Evolutionary conservation across 208 protist genomes (phyloP), one percentile per base, ranked within the genome.

Genomic region (Trypanosoma vivax): DNA sequence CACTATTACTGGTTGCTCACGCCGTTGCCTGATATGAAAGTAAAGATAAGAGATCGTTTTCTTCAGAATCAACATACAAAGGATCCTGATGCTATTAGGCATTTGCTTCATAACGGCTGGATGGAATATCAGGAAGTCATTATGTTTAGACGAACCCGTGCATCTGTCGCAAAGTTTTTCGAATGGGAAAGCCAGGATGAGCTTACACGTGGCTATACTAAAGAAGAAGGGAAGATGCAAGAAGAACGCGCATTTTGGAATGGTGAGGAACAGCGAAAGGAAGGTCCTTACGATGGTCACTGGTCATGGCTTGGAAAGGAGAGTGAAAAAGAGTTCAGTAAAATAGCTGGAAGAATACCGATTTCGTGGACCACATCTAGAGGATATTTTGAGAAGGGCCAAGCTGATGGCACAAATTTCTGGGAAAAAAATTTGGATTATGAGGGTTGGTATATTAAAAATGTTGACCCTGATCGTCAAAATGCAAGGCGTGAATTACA

Each of bases 391-490:
- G 82, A 90, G 46, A 84, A 89, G 52, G 71, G 70, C 16, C 49
- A 87, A 30, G 71, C 86, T 2, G 86, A 94, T 62, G 86, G 86
- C 9, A 94, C 86, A 5, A 94, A 94, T 50, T 90, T 73, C 54
- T 94, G 79, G 82, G 82, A 94, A 64, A 94, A 94, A 72, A 94
- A 94, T 57, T 56, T 94, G 4, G 86, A 94, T 59, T 94, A 94
- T 60, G 86, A 94, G 37, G 86, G 86, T 21, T 94, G 86, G 86
- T 94, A 90, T 58, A 83, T 94, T 43, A 94, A 90, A 61, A 90
- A 90, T 64, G 86, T 94, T 5, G 83, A 94, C 62, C 86, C 86
- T 16, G 86, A 94, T 54, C 76, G 77, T 10, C 60, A 88, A 50
- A 88, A 87, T 37, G 82, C 86, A 4, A 77, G 82, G 11, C 67